phyloP scores from a whole-genome alignment of 129 eudicot species.

The Erigeron canadensis region DNA sequence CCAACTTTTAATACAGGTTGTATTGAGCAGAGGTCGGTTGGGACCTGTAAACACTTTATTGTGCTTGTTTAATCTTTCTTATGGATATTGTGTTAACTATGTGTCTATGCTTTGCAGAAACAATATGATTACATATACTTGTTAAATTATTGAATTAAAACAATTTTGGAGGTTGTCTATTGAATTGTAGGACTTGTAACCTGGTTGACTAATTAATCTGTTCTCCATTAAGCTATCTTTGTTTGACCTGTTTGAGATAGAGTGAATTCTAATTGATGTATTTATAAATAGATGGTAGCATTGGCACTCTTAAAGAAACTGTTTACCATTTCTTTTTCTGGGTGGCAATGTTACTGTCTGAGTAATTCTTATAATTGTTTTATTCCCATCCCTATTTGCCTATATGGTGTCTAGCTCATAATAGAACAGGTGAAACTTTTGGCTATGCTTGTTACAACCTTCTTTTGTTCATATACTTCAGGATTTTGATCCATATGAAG shows the following conservation, averaged over 20 bases:
- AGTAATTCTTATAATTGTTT: conserved; percentile 5
- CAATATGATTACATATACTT: too few relatives aligned
- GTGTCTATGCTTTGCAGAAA: too few relatives aligned
- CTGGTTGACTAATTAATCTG: too few relatives aligned
- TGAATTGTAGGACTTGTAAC: too few relatives aligned
- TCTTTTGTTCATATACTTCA: conserved; percentile 22
- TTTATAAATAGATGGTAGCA: not conserved
- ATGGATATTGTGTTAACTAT: not conserved
- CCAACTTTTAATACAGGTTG: not conserved
- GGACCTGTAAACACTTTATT: not conserved
- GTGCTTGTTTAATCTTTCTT: not conserved
- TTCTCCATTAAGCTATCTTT: too few relatives aligned
- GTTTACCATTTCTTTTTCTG: conserved; percentile 2
- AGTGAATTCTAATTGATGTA: too few relatives aligned
- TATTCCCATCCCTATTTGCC: not conserved
- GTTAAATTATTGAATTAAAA: too few relatives aligned
- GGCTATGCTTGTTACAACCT: conserved; percentile 2
- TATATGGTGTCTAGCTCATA: not conserved
- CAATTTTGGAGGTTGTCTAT: too few relatives aligned
- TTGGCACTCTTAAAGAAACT: not conserved
- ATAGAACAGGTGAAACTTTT: not conserved
- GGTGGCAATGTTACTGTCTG: not conserved
- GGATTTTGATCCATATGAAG: conserved; percentile 96
- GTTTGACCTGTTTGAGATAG: too few relatives aligned
- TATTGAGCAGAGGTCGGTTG: not conserved